Evolutionary conservation across 495 filamentous ascomycete species (phyloP), one percentile per base, ranked within the genome.

Genomic region (Neurospora sp.): DNA sequence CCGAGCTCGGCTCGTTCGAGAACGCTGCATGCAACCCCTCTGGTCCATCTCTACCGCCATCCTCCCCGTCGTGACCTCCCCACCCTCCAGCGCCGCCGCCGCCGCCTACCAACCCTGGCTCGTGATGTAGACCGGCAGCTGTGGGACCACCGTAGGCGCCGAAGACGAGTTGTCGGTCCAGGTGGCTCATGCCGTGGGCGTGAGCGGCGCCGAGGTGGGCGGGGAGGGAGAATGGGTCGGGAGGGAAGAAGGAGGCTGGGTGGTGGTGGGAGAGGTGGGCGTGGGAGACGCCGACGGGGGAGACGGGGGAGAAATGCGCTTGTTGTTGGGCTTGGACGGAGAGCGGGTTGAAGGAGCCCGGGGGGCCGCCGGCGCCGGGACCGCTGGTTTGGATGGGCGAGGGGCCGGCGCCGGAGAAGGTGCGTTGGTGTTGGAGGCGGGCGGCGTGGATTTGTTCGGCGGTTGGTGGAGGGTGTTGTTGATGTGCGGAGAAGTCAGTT

Each of bases 121-220:
- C 62, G 31, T 66, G 73, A 23, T 78, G 78, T 18, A 77, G 72
- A 23, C 74, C 72, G n/a, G 76, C 27, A 4, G 54, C 27, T 31
- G 54, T 37, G 6, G 54, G 54, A 35, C 54, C 88, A n/a, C 86
- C 85, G 76, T 94, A 95, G 1, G 91, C 92, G 73, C 90, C 91
- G 76, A 93, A 93, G 14, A 94, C 91, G 70, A 94, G 89, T 76
- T 93, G 92, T 0, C 92, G 87, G 78, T 94, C 92, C 11, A 94
- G 87, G 77, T 92, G 90, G 4, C 88, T 87, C 70, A 88, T 79
- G 27, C 80, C 81, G 44, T 87, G 83, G 79, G 83, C 16, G 80
- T 80, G 16, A 85, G 79, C 70, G 10, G 78, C 49, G 23, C 44
- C 74, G 2, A 80, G 71, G 8, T 66, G 54, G 27, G 54, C 27